Evolutionary conservation across 2,329 filamentous ascomycete species (phyloP), one percentile per base, ranked within the genome.

Genomic region (Venturia effusa): DNA sequence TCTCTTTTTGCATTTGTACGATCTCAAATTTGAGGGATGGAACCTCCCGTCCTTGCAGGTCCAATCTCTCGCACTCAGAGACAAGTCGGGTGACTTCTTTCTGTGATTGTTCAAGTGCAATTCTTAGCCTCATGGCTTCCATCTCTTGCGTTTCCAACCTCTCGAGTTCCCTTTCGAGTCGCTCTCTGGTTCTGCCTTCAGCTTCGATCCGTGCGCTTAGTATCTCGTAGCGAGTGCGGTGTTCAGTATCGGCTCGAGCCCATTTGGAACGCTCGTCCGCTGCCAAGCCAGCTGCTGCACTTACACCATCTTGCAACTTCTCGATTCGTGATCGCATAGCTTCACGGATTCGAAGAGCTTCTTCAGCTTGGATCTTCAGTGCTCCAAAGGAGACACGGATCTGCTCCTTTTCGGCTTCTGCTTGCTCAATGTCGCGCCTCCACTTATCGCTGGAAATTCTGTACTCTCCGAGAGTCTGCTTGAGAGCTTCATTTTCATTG

Each of bases 251-350:
- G 64, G 77, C 88, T 76, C 89, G 88, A 70, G 86, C 85, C 77
- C 89, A 92, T 41, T 84, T 82, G 37, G 88, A 85, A 72, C 92
- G 93, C 72, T 97, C 92, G 69, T 89, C 86, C 27, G 88, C 86
- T 66, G 97, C 86, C 66, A 96, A 88, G 59, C 85, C 85, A 62
- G 90, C 87, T 60, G 91, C 89, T 64, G 81, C 81, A 39, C 86
- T 84, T 88, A 97, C 93, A 69, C 97, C 91, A 67, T 91, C 84
- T 75, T 97, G 92, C 45, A 99, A 80, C 66, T 86, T 86, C 69
- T 93, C 85, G 70, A 97, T 89, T 75, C 94, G 96, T 73, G 81
- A 80, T 68, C 91, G 88, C 84, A 95, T 92, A 66, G 83, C 86
- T 72, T 96, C 90, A 65, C 92, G 88, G 65, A 95, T 84, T 67